Evolutionary conservation across 2,329 filamentous ascomycete genomes (phyloP).

Genomic region (Phoma sp.): DNA sequence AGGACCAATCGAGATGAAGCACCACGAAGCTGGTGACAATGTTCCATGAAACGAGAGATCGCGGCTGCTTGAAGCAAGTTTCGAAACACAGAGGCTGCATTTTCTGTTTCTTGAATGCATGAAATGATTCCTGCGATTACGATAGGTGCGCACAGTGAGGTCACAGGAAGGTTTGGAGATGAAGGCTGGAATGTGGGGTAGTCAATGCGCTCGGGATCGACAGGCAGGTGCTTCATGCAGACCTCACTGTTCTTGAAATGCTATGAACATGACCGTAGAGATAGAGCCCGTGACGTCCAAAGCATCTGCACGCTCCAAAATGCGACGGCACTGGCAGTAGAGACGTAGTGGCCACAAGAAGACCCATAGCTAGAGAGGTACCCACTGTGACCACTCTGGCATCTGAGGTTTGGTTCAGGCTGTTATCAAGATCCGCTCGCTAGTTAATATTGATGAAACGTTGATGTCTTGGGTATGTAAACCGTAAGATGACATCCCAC

Average conservation of each 20-base stretch:
- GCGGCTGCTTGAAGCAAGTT: constrained; percentile 6
- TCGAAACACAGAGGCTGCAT: constrained; percentile 10
- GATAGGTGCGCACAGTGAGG: not conserved
- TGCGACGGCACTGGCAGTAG: not conserved
- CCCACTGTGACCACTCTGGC: not conserved
- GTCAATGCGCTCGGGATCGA: constrained; percentile 14
- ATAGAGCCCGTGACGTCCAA: not conserved
- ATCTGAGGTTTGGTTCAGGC: not conserved
- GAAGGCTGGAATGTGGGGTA: constrained; percentile 23
- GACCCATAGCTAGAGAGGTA: not conserved
- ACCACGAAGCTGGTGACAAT: not conserved
- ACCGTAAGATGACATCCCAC: constrained; percentile 5
- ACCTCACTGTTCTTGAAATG: not conserved
- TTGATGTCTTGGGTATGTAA: constrained; percentile 4
- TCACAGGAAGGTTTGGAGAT: constrained; percentile 13
- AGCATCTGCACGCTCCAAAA: not conserved
- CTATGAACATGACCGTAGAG: too few relatives aligned
- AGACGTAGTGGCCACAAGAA: not conserved
- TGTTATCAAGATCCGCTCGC: not conserved
- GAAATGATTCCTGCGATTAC: not conserved
- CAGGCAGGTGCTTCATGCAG: constrained; percentile 3
- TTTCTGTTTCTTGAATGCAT: constrained; percentile 3
- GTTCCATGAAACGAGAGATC: not conserved
- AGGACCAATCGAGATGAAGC: not conserved
- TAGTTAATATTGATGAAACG: constrained; percentile 5